Evolutionary conservation across 805 yeast species (phyloP).

Genomic region (Kazachstania bromeliacearum): DNA sequence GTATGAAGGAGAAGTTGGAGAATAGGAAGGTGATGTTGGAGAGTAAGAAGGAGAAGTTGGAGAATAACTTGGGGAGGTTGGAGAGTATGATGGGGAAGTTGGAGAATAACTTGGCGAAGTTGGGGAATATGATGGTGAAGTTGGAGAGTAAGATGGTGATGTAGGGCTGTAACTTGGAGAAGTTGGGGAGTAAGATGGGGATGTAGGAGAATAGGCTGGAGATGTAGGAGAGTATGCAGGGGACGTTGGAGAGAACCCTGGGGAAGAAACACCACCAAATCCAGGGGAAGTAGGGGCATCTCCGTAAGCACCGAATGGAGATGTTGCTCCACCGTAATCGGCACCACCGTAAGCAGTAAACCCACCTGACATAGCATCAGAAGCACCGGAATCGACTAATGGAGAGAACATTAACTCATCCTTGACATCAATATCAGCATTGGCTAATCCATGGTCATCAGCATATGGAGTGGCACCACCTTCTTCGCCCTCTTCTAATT

Average conservation of each 20-base stretch:
- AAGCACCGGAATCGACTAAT: constrained; percentile 73
- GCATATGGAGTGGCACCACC: constrained; percentile 94
- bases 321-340: constrained; percentile 49
- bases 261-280: constrained; percentile 47
- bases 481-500: constrained; percentile 40
- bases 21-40: constrained; percentile 66
- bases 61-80: constrained; percentile 57
- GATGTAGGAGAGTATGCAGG: constrained; percentile 77
- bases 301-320: constrained; percentile 42
- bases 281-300: constrained; percentile 53
- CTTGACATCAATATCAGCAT: constrained; percentile 50
- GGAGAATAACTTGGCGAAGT: constrained; percentile 70
- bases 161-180: constrained; percentile 67
- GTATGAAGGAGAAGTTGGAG: constrained; percentile 63
- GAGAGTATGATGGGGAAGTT: constrained; percentile 66
- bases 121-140: constrained; percentile 72
- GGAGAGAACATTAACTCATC: constrained; percentile 90
- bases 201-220: constrained; percentile 72
- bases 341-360: constrained; percentile 85
- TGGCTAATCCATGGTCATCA: constrained; percentile 48
- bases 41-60: constrained; percentile 76
- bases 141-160: constrained; percentile 70
- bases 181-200: constrained; percentile 69
- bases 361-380: constrained; percentile 68
- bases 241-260: constrained; percentile 66